phyloP scores from a whole-genome alignment of 2,329 filamentous ascomycete species.

The Diplodia scrobiculata region DNA sequence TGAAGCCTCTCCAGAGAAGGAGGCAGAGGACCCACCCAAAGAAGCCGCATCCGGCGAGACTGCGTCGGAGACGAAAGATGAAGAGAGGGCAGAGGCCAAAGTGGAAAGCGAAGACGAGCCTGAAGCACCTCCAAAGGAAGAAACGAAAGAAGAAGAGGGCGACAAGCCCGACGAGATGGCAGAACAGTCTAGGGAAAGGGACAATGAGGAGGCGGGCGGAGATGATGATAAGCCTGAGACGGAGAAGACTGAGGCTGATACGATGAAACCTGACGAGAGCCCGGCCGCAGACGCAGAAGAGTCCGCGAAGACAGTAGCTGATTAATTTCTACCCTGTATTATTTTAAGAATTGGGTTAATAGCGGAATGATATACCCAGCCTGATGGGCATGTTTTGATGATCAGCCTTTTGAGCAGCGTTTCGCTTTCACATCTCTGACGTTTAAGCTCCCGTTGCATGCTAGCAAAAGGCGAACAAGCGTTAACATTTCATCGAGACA shows the following conservation, averaged over 20 bases:
- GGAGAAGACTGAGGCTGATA: constrained; percentile 15
- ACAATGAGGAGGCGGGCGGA: constrained; percentile 33
- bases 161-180: constrained; percentile 32
- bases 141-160: constrained; percentile 29
- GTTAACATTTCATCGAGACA: too few species aligned
- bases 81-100: neutral
- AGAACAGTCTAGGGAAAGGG: constrained; percentile 34
- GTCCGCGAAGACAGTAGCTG: constrained; percentile 19
- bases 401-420: neutral
- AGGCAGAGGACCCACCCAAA: neutral
- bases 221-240: constrained; percentile 35
- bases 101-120: constrained; percentile 4
- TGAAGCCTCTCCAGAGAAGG: constrained; percentile 10
- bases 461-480: neutral
- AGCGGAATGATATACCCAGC: constrained; percentile 25
- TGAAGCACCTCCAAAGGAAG: neutral
- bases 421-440: too few species aligned
- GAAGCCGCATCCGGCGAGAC: constrained; percentile 14
- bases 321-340: constrained; percentile 1
- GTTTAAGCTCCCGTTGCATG: neutral
- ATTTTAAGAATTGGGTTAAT: neutral
- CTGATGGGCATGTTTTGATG: constrained; percentile 14
- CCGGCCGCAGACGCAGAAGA: constrained; percentile 15
- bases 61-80: constrained; percentile 14
- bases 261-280: constrained; percentile 14